A percentile compares a stretch with the other conserved stretches of the same genome.
phyloP scores from a whole-genome alignment of 345 rosid genomes.

The Populus tremula region DNA sequence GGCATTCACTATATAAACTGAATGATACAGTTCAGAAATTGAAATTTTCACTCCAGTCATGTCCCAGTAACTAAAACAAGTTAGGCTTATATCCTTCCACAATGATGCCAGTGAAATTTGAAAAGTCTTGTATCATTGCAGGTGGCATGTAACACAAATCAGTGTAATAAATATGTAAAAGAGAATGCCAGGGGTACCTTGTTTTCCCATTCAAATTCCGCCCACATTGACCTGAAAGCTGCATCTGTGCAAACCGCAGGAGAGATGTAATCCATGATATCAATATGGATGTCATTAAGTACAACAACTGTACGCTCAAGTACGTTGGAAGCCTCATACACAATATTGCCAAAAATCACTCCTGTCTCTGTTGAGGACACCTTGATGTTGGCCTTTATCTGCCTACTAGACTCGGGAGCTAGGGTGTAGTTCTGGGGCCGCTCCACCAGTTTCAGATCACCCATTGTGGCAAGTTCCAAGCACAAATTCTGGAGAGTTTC shows the following conservation, averaged over 20 bases:
- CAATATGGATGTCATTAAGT: conserved; percentile 90
- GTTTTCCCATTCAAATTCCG: conserved; percentile 99
- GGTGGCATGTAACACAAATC: neutral
- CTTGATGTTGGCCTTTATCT: conserved; percentile 98
- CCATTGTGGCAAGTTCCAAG: conserved; percentile 97
- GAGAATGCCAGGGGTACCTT: conserved; percentile 49
- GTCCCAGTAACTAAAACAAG: neutral
- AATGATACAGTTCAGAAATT: neutral
- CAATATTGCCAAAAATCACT: conserved; percentile 95
- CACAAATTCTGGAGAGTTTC: conserved; percentile 97
- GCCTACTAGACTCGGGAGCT: conserved; percentile 92
- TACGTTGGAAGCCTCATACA: conserved; percentile 90
- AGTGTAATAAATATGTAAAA: neutral
- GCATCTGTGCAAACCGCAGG: conserved; percentile 87
- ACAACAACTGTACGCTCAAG: conserved; percentile 83
- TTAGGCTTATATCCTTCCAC: neutral
- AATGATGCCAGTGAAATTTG: neutral
- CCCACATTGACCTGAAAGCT: conserved; percentile 98
- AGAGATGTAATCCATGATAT: conserved; percentile 96
- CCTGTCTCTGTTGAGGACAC: conserved; percentile 99
- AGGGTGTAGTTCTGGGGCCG: conserved; percentile 96
- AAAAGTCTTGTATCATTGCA: neutral
- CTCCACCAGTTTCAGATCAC: conserved; percentile 98
- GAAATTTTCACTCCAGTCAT: neutral
- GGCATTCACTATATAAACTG: neutral